Base-by-base conservation (phyloP, 2,329 filamentous ascomycete genomes). In the Fusarium pseudoanthophilum region DNA sequence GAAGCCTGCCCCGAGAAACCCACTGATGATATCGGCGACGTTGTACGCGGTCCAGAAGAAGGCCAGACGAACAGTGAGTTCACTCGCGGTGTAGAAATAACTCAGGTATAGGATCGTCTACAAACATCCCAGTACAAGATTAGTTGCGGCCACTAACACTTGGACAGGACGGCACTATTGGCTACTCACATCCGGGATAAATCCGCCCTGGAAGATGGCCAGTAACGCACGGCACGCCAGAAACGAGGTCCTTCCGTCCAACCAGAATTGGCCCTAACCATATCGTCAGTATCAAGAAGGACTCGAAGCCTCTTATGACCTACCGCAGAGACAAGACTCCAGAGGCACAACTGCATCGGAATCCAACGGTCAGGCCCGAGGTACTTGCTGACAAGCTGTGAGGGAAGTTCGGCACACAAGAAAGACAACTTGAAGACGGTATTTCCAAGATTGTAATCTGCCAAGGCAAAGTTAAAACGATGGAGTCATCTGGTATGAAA, bases 111-210 rank as follows among this genome's bases (percentile, higher is more conserved):
- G 20, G 24, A 53, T 53, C 14, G 51, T 53, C 51, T 53, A 18
- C 14, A 13, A n/a, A 6, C 2, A 28, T 39, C 14, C 4, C 14
- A 53, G 20, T 4, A n/a, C 5, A 3, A 13, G 24, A 10, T 53
- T 16, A 53, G 51, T 28, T 7, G 4, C 5, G 28, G 28, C 28
- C 28, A 4, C 28, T 28, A 5, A 6, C 5, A 6, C 28, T 6
- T 28, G 9, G 32, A 16, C 4, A 26, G 7, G 20, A n/a, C 0
- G 1, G 11, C 1, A 4, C 0, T 7, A 39, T 39, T 2, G 4
- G 5, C 3, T 39, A 53, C 51, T 53, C 24, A 53, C 51, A 39
- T 53, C 51, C 2, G 51, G 51, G 4, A 53, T 53, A 7, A 53
- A 53, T 13, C 51, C 51, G 20, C 51, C 51, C 14, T 53, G 51